These are phyloP conservation scores for Penicillium coffeae DNA, from an alignment of 495 filamentous ascomycete genomes.

Conservation along the genomic window DNA sequence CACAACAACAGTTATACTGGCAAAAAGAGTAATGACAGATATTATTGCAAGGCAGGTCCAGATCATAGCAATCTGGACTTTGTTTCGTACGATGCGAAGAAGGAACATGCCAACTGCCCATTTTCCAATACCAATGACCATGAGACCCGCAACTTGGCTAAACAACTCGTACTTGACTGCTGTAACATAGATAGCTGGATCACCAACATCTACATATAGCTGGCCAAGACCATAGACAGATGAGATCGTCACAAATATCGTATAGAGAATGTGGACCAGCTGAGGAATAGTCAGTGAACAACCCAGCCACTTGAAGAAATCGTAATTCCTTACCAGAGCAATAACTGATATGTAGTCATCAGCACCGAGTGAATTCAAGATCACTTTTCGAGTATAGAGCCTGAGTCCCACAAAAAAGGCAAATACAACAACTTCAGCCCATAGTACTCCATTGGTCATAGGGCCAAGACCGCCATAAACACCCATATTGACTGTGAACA, in stretches of 20 bases:
- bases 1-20: conserved; percentile 18
- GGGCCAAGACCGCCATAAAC: conserved; percentile 24
- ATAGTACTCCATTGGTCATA: conserved; percentile 27
- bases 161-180: conserved; percentile 23
- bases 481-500: conserved; percentile 13
- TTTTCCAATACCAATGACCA: conserved; percentile 26
- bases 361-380: conserved; percentile 20
- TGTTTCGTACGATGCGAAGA: conserved; percentile 26
- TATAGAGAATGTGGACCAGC: conserved; percentile 23
- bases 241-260: conserved; percentile 17
- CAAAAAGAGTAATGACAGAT: conserved; percentile 18
- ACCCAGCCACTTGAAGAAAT: not conserved
- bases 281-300: conserved; percentile 3
- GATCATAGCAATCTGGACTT: conserved; percentile 22
- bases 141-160: conserved; percentile 22
- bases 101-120: conserved; percentile 21
- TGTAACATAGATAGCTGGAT: conserved; percentile 16
- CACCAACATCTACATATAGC: conserved; percentile 15
- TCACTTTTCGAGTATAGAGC: conserved; percentile 22
- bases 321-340: conserved; percentile 13
- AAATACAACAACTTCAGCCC: conserved; percentile 18
- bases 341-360: conserved; percentile 21
- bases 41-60: conserved; percentile 17
- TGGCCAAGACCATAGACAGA: conserved; percentile 20
- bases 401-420: conserved; percentile 17